phyloP scores from a whole-genome alignment of 78 protist species.

The Monosiga brevicollis region DNA sequence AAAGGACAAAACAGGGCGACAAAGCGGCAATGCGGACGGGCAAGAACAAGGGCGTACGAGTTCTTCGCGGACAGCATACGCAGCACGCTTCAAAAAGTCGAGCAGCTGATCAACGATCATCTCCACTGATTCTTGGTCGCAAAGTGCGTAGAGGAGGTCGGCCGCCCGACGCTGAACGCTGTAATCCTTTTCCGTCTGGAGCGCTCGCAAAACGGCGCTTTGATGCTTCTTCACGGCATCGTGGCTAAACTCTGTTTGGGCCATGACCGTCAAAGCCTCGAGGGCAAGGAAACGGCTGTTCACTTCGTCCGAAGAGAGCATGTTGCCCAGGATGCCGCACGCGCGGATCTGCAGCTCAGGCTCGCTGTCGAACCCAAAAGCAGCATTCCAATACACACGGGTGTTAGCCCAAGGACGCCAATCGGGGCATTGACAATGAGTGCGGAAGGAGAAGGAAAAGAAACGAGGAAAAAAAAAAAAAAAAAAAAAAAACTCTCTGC shows the following conservation, averaged over 20 bases:
- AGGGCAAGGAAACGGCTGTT: no score
- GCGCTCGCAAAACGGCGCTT: constrained; percentile 13
- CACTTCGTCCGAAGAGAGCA: not conserved
- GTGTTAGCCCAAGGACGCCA: no score
- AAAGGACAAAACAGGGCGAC: no score
- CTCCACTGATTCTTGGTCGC: constrained; percentile 55
- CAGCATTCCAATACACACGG: no score
- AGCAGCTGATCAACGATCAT: constrained; percentile 77
- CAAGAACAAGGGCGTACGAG: no score
- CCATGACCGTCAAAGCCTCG: not conserved
- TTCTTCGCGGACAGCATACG: constrained; percentile 75
- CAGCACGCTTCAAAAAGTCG: constrained; percentile 63
- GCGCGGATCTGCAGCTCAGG: not conserved
- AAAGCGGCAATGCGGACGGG: no score
- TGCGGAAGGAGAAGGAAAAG: no score
- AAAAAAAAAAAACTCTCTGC: no score
- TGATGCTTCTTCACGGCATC: not conserved
- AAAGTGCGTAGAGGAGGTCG: constrained; percentile 84
- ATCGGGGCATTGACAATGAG: no score
- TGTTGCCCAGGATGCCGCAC: not conserved
- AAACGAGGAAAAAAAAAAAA: no score
- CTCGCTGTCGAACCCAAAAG: no score
- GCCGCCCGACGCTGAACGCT: constrained; percentile 79
- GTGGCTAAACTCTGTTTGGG: not conserved
- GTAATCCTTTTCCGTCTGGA: constrained; percentile 64